A percentile compares a stretch with the other conserved stretches of the same genome.
Conservation (phyloP, 1,139 yeast genomes). For the Geotrichum klebahnii region DNA sequence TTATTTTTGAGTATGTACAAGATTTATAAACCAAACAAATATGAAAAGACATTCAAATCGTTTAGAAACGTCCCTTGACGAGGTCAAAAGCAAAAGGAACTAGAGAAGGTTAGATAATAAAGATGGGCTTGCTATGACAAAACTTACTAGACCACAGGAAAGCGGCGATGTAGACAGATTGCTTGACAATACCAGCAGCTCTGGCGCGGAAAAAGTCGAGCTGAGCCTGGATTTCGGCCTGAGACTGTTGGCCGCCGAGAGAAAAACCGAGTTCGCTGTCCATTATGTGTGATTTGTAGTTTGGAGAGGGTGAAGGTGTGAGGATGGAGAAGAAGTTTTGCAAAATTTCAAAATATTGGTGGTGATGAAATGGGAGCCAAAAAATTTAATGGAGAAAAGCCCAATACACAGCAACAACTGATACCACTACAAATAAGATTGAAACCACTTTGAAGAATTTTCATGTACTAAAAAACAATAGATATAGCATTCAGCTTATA, state of each 20-base stretch:
- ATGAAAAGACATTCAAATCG: background rate
- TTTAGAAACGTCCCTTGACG: slow-evolving; percentile 40
- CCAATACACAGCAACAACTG: too few relatives aligned
- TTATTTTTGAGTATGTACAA: slow-evolving; percentile 9
- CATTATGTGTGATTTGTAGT: slow-evolving; percentile 8
- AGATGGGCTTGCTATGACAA: background rate
- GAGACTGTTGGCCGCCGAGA: slow-evolving; percentile 60
- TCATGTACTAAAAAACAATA: too few relatives aligned
- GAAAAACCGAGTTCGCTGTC: slow-evolving; percentile 49
- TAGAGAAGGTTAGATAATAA: slow-evolving; percentile 20
- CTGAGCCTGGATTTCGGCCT: slow-evolving; percentile 72
- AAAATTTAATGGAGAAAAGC: slow-evolving; percentile 9
- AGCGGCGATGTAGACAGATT: slow-evolving; percentile 68
- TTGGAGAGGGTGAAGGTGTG: slow-evolving; percentile 17
- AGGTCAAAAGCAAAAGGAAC: slow-evolving; percentile 42
- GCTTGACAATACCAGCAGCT: slow-evolving; percentile 60
- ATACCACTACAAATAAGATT: too few relatives aligned
- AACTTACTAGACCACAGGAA: slow-evolving; percentile 60
- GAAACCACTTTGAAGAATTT: too few relatives aligned
- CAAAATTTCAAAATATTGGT: slow-evolving; percentile 9
- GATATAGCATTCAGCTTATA: too few relatives aligned
- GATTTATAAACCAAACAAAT: background rate
- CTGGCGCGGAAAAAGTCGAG: slow-evolving; percentile 67
- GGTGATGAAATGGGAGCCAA: slow-evolving; percentile 19
- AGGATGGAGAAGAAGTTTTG: slow-evolving; percentile 1